Evolutionary conservation across 2,329 filamentous ascomycete species (phyloP), one percentile per base, ranked within the genome.

Genomic region (Sporothrix luriei): DNA sequence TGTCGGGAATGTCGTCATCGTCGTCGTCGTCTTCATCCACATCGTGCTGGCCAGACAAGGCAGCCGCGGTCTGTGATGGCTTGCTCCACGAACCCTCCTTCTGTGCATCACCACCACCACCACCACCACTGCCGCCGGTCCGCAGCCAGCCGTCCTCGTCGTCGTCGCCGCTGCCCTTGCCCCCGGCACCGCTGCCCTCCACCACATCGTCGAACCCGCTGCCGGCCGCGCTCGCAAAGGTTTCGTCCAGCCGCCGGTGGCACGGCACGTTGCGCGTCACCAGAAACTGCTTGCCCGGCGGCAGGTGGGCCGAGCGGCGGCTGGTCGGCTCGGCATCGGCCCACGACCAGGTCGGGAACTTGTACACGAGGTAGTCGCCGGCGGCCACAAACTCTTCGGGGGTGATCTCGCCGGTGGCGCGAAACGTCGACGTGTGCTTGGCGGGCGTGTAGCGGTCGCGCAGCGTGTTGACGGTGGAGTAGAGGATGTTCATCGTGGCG

Each of bases 281-380:
- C 49, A 99, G 87, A 77, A 93, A 99, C 85, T 99, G 95, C 82
- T 98, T 99, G 66, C 91, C 92, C 0, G 89, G 82, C 0, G 95
- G 95, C 4, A 99, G 88, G 78, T 97, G 92, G 73, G 84, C 83
- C 69, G 92, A 91, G 73, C 93, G 90, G 79, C 93, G 92, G 72
- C 87, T 85, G 1, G 90, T 87, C n/a, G 89, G 88, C 69, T 94
- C 91, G 74, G 94, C 94, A 76, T 95, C 92, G 74, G 91, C 89
- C 95, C 95, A 99, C 65, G 92, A 91, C 95, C 95, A 99, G 70
- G 94, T 97, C 10, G 94, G 95, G 82, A 99, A 99, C 84, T 97
- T 98, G 88, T 96, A 97, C 77, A 97, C 94, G 49, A 99, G 89
- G 79, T 98, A 99, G 83, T 99, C 95, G 75, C 95, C 95, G 3